Base-by-base conservation (phyloP, 805 yeast genomes). In the Ogataea ramenticola region DNA sequence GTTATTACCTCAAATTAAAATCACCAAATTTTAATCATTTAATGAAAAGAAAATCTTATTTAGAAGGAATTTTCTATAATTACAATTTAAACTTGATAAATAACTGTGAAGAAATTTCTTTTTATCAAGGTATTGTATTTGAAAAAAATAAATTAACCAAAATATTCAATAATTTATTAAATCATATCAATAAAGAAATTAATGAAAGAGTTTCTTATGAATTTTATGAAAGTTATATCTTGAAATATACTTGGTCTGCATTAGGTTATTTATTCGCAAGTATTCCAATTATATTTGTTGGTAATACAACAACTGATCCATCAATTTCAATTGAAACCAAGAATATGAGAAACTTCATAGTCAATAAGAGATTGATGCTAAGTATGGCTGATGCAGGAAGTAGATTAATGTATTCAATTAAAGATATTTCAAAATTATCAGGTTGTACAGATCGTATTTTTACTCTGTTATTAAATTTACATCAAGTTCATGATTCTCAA, bases 341-440 rank as follows among this genome's bases (percentile, higher is more conserved):
- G 45, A 82, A 80, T 55, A 87, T 90, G 87, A 82, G 87, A 54
- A 88, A 86, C 52, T 90, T 89, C 54, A 82, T 90, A 54, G 89
- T 87, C 43, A 90, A 90, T 69, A 90, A 90, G 66, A 75, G 98
- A 56, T 72, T 90, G 50, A 82, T 90, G 86, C 73, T 90, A 51
- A 83, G 93, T 3, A 72, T 90, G 59, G 96, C 96, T 4, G 98
- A 90, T 66, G 96, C 98, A 0, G 97, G 97, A 4, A 84, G 95
- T 14, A 73, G 96, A 52, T 74, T 90, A 65, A 89, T 90, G 96
- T 88, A 87, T 62, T 88, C 97, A 2, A 85, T 89, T 52, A 90
- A 90, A 61, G 96, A 89, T 62, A 75, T 90, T 20, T 84, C 93
- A n/a, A 90, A 82, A 60, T 72, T 90, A 43, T 86, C 96, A 1